phyloP scores from a whole-genome alignment of 2,329 filamentous ascomycete species.

The Aspergillus ochraceus region DNA sequence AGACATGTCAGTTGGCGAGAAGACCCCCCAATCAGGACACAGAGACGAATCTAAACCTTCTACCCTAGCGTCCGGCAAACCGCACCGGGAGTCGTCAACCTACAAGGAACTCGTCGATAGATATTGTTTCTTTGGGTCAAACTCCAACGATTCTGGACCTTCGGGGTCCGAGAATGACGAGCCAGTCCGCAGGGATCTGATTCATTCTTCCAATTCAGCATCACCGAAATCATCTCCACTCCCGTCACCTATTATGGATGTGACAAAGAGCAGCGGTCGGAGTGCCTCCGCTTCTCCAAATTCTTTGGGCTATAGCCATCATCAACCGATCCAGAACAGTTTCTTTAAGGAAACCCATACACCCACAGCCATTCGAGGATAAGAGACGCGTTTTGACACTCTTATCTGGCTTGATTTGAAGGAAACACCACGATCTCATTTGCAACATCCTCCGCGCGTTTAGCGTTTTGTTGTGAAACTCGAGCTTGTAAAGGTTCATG shows the following conservation, averaged over 20 bases:
- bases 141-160: constrained; percentile 38
- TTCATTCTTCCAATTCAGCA: constrained; percentile 1
- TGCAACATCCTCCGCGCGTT: neutral
- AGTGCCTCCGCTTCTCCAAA: constrained; percentile 18
- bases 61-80: constrained; percentile 61
- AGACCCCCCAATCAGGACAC: constrained; percentile 11
- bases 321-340: constrained; percentile 14
- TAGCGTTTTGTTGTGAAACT: neutral
- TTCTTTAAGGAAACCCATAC: constrained; percentile 28
- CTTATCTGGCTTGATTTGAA: neutral
- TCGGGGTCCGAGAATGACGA: constrained; percentile 22
- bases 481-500: too few species aligned
- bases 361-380: constrained; percentile 29
- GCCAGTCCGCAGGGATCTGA: constrained; percentile 1
- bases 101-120: constrained; percentile 98
- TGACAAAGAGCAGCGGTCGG: neutral
- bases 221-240: constrained; percentile 24
- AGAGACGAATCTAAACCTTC: constrained; percentile 46
- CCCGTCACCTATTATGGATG: constrained; percentile 25
- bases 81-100: constrained; percentile 77
- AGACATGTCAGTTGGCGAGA: constrained; percentile 21
- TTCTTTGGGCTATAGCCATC: constrained; percentile 26
- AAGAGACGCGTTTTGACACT: constrained; percentile 5
- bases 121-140: constrained; percentile 78
- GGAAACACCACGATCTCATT: neutral